Evolutionary conservation across 169 alveolate genomes (phyloP), one percentile per base, ranked within the genome.

Genomic region (Plasmodium malariae): DNA sequence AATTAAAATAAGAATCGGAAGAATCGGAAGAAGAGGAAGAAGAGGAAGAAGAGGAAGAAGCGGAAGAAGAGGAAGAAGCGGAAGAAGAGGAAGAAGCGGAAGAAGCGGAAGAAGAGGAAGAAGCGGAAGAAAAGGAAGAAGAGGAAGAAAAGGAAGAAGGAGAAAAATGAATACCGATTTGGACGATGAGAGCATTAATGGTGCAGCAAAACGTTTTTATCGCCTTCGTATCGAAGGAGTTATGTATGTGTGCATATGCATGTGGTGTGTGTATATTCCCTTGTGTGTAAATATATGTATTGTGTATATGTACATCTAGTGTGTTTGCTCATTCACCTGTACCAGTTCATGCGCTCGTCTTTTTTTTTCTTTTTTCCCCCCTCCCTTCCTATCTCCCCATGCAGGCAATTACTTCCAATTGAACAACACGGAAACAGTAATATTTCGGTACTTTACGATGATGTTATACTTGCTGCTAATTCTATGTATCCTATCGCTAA

Each of bases 331-430:
- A n/a, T n/a, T n/a, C n/a, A n/a, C n/a, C n/a, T n/a, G n/a, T n/a
- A n/a, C n/a, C n/a, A n/a, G n/a, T n/a, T n/a, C n/a, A 48, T 48
- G 3, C 24, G 59, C 17, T 48, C 17, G 17, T 9, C 24, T 7
- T n/a, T 7, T 36, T 24, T 6, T 24, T 30, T 24, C 12, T 62
- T 62, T 76, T 36, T 49, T 30, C 21, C 0, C 30, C 24, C n/a
- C 21, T 55, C 14, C 9, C 19, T 17, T 11, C 51, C 9, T 26
- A 4, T 7, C 24, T 28, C 1, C 0, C 11, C 1, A 0, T 40
- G 1, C 71, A 80, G 90, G 60, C 12, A 65, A 45, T 43, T 80
- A 80, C 62, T 4, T 65, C 26, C 62, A 80, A 63, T 11, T 80
- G 62, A 51, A 34, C 28, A 37, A 28, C 11, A 24, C 90, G 14